Evolutionary conservation across 1,284 basidiomycete species (phyloP).

Genomic region (Singerocomus inundabilis): DNA sequence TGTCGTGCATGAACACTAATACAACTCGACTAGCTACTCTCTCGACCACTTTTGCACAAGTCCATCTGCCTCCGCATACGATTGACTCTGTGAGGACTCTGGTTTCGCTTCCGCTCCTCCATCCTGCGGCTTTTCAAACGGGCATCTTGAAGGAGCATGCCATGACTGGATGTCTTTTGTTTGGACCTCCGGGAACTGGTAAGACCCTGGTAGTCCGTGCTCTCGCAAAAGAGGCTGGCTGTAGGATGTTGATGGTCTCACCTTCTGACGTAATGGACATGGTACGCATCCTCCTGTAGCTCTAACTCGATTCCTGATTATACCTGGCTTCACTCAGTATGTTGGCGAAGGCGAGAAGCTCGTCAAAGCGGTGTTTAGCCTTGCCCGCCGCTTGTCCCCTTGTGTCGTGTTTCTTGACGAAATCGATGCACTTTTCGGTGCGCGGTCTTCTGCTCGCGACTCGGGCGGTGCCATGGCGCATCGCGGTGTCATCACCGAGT

Average conservation of each 20-base stretch:
- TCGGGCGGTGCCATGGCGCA: conserved; percentile 83
- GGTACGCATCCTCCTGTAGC: conserved; percentile 43
- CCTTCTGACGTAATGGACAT: conserved; percentile 89
- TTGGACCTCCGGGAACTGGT: conserved; percentile 90
- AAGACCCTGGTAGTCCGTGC: conserved; percentile 90
- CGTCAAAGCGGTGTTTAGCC: conserved; percentile 85
- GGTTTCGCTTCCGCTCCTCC: conserved; percentile 87
- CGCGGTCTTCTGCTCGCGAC: conserved; percentile 78
- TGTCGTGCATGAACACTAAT: conserved; percentile 8
- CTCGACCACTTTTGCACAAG: conserved; percentile 81
- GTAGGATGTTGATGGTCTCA: conserved; percentile 82
- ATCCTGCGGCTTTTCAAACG: conserved; percentile 86
- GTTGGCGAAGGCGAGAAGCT: conserved; percentile 96
- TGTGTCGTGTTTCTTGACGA: conserved; percentile 97
- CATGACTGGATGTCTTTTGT: conserved; percentile 85
- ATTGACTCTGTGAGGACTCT: conserved; percentile 88
- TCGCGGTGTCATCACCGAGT: conserved; percentile 84
- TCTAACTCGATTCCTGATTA: conserved; percentile 3
- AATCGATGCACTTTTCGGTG: conserved; percentile 91
- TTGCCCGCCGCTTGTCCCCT: conserved; percentile 85
- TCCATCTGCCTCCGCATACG: conserved; percentile 83
- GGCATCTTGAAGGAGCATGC: conserved; percentile 90
- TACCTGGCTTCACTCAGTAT: conserved; percentile 53
- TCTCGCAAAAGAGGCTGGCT: conserved; percentile 88
- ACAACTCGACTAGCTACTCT: conserved; percentile 50